phyloP scores from a whole-genome alignment of 225 moss, liverwort and hornwort species.

The Pseudoscleropodium purum region DNA sequence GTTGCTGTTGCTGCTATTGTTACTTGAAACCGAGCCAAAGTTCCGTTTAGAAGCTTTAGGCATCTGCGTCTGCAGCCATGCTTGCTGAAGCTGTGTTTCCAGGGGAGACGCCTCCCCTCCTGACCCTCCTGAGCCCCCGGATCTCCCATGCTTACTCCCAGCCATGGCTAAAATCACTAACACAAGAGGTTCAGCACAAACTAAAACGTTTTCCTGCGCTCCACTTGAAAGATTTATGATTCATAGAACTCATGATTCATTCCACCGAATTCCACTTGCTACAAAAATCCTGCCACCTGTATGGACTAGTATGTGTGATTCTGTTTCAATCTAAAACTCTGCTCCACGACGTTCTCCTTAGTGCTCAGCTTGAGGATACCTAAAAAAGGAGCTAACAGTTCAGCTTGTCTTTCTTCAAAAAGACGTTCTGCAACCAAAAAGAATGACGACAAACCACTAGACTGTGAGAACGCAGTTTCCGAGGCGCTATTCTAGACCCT shows the following conservation, averaged over 20 bases:
- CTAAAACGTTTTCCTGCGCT: not conserved
- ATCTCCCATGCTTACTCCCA: constrained; percentile 41
- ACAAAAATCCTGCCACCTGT: not conserved
- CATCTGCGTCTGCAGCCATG: constrained; percentile 48
- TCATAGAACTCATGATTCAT: not conserved
- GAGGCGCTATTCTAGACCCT: not conserved
- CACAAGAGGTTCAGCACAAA: not conserved
- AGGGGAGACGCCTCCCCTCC: constrained; percentile 34
- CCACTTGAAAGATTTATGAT: not conserved
- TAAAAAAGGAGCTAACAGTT: not conserved
- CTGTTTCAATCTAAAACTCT: not conserved
- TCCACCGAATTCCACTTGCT: not conserved
- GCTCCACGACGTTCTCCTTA: not conserved
- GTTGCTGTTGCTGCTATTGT: not conserved
- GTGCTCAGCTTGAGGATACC: not conserved
- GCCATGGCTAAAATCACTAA: constrained; percentile 12
- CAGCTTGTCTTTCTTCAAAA: not conserved
- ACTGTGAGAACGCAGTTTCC: not conserved
- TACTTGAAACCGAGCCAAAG: not conserved
- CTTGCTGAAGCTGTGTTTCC: constrained; percentile 42
- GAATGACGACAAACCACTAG: not conserved
- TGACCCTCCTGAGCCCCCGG: constrained; percentile 13
- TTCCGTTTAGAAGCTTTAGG: constrained; percentile 34
- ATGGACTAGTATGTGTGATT: not conserved
- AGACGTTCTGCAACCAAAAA: not conserved